These are phyloP conservation scores for Ascochyta koolunga DNA, from an alignment of 2,329 filamentous ascomycete genomes.

Conservation along the genomic window DNA sequence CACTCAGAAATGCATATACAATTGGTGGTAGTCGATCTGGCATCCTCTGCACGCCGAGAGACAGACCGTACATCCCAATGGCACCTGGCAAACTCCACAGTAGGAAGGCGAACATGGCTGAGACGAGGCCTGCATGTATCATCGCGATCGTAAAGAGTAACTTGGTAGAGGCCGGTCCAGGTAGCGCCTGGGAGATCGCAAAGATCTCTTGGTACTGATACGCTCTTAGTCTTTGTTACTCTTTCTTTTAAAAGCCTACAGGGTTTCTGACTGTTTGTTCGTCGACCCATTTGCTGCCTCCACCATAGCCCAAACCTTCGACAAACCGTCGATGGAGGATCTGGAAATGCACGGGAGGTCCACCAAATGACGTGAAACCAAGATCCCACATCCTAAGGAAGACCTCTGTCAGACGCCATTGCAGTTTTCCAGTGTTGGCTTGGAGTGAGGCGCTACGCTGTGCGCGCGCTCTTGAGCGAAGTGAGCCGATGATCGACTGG, in stretches of 20 bases:
- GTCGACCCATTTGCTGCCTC: conserved; percentile 68
- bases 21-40: conserved; percentile 63
- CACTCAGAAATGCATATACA: conserved; percentile 73
- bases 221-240: no score
- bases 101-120: conserved; percentile 65
- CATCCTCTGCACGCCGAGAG: conserved; percentile 68
- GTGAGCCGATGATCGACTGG: conserved; percentile 29
- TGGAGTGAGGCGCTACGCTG: conserved; percentile 20
- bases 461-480: conserved; percentile 25
- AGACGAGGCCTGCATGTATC: conserved; percentile 64
- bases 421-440: conserved; percentile 30
- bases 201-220: conserved; percentile 73
- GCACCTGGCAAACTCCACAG: conserved; percentile 75
- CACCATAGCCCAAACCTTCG: conserved; percentile 52
- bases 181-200: conserved; percentile 69
- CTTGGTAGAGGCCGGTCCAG: conserved; percentile 72
- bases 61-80: conserved; percentile 71
- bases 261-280: conserved; percentile 63
- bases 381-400: conserved; percentile 59
- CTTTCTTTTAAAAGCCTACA: no score
- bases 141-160: conserved; percentile 73
- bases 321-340: conserved; percentile 70
- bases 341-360: conserved; percentile 72
- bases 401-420: conserved; percentile 35
- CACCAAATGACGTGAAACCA: conserved; percentile 70